Evolutionary conservation across 495 filamentous ascomycete genomes (phyloP), one percentile per base, ranked within the genome.

Genomic region (Apiosordaria backusii): DNA sequence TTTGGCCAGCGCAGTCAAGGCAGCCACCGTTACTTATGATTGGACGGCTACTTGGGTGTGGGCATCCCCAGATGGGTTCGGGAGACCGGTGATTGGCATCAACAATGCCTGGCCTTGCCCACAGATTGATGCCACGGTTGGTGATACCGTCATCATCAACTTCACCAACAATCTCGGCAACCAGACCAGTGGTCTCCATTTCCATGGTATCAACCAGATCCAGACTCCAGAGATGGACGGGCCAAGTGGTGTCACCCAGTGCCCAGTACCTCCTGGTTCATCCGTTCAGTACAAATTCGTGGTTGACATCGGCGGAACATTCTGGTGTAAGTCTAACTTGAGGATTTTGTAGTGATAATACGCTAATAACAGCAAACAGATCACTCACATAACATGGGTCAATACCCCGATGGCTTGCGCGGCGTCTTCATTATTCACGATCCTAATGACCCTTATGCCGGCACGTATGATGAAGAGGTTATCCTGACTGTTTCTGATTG

Each of bases 381-480:
- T 68, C 90, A 93, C 74, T 91, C 88, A n/a, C 90, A 93, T 70
- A 82, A 84, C 57, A 80, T 81, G 71, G 84, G 83, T 1, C 90
- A 91, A 73, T 92, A 92, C 65, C 89, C 91, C 1, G 92, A 95
- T 73, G 91, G 91, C 21, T 81, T 91, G 55, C 87, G 89, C 18
- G 89, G 89, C 2, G 83, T 90, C 0, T 70, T 95, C 40, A 86
- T 94, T 55, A 82, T 95, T 35, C 84, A 91, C 63, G 90, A 93
- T 67, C 83, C 84, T 1, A 73, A 84, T 5, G 81, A 86, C 15
- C 90, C 89, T 0, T 90, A 86, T 71, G 64, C 78, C 23, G 80
- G 83, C 63, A 75, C 85, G 59, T 93, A 90, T 67, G 87, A 91
- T 35, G 86, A 87, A 65, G 91, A 93, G 71, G 71, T 88, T 22